These are phyloP conservation scores for Paraphoma chrysanthemicola DNA, from an alignment of 2,329 filamentous ascomycete genomes.

Conservation along the genomic window DNA sequence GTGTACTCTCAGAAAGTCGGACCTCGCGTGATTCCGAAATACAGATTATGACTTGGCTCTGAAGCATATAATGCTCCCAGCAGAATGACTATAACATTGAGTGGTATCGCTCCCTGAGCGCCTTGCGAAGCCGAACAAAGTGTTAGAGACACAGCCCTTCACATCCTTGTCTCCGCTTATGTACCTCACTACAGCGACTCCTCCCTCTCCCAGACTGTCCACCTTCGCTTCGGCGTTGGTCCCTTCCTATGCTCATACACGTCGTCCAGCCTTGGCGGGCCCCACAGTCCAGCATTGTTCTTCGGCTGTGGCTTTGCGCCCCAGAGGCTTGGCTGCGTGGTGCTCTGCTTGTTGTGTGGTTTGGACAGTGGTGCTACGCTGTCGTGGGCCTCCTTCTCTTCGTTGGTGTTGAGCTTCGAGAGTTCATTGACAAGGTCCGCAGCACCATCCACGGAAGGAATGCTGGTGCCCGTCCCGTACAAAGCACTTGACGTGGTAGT, in stretches of 20 bases:
- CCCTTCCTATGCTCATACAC: slow-evolving; percentile 47
- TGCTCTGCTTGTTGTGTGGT: slow-evolving; percentile 22
- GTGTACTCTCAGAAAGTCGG: too few relatives aligned
- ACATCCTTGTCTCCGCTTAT: neutral
- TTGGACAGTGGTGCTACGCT: slow-evolving; percentile 38
- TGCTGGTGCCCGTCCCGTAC: neutral
- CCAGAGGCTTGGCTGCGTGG: slow-evolving; percentile 29
- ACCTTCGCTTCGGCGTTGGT: slow-evolving; percentile 54
- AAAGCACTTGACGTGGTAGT: slow-evolving; percentile 13
- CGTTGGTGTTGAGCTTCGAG: slow-evolving; percentile 29
- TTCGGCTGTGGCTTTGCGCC: slow-evolving; percentile 23
- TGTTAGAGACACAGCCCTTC: neutral
- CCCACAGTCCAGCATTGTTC: slow-evolving; percentile 52
- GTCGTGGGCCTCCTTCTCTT: slow-evolving; percentile 38
- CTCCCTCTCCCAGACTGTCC: slow-evolving; percentile 50
- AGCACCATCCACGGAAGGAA: slow-evolving; percentile 10
- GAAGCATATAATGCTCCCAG: too few relatives aligned
- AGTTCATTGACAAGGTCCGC: slow-evolving; percentile 11
- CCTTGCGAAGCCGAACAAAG: neutral
- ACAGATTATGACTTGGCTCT: too few relatives aligned
- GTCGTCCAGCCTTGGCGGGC: slow-evolving; percentile 43
- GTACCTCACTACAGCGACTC: slow-evolving; percentile 10
- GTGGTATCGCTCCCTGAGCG: neutral
- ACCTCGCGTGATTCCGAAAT: too few relatives aligned
- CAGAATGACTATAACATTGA: neutral